Percentiles rank a stretch among this genome's conserved stretches.
phyloP scores from a whole-genome alignment of 108 stramenopile genomes.

The Nitzschia sp. region DNA sequence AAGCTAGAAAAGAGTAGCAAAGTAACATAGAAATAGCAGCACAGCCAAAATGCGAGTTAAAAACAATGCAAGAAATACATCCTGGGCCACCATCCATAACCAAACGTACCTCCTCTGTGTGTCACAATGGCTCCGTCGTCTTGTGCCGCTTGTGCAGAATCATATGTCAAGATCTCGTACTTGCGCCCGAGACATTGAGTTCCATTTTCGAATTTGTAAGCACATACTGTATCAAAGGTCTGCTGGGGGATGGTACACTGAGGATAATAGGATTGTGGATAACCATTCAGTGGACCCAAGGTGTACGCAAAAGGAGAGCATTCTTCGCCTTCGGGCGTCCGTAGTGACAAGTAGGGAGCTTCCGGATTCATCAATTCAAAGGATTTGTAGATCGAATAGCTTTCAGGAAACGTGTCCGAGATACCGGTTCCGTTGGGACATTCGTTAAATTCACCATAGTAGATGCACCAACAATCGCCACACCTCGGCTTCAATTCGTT shows the following conservation, averaged over 20 bases:
- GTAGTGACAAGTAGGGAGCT: slow-evolving; percentile 18
- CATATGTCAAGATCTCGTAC: slow-evolving; percentile 30
- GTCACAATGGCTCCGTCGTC: slow-evolving; percentile 24
- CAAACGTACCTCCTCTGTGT: slow-evolving; percentile 29
- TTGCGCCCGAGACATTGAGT: slow-evolving; percentile 17
- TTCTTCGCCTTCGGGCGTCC: slow-evolving; percentile 9
- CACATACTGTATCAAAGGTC: slow-evolving; percentile 28
- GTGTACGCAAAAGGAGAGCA: slow-evolving; percentile 37
- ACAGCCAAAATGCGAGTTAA: neutral
- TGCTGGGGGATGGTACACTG: slow-evolving; percentile 20
- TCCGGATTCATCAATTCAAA: slow-evolving; percentile 13
- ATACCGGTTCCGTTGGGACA: slow-evolving; percentile 27
- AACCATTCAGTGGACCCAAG: slow-evolving; percentile 5
- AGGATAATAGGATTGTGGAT: neutral
- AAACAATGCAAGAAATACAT: neutral
- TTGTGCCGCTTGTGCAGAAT: slow-evolving; percentile 10
- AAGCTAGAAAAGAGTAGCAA: neutral
- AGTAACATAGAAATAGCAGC: no score
- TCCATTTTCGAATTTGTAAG: slow-evolving; percentile 22
- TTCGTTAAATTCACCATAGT: neutral
- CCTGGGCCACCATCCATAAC: neutral
- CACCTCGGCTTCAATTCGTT: slow-evolving; percentile 17
- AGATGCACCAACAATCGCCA: slow-evolving; percentile 36
- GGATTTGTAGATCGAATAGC: neutral
- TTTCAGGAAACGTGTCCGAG: slow-evolving; percentile 11